These are phyloP conservation scores for Diospyros kaki DNA, from an alignment of 148 eudicot species.

Conservation along the genomic window DNA sequence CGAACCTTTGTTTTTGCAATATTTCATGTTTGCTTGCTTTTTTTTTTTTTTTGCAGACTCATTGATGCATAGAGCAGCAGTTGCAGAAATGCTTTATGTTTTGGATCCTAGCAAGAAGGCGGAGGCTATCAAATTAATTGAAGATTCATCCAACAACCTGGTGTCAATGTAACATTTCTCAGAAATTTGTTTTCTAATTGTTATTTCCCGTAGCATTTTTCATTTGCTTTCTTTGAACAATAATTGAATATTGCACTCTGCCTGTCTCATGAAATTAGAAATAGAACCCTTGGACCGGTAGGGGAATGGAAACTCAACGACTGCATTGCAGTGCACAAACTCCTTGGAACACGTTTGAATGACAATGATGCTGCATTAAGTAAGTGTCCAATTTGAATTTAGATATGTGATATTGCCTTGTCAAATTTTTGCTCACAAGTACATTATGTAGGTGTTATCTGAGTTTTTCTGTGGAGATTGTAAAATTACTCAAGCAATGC, in stretches of 20 bases:
- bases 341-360: slow-evolving; percentile 40
- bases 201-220: background rate
- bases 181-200: background rate
- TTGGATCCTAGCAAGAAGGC: slow-evolving; percentile 69
- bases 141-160: slow-evolving; percentile 53
- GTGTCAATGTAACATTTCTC: slow-evolving; percentile 41
- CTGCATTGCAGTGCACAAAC: slow-evolving; percentile 73
- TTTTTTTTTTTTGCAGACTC: slow-evolving; percentile 43
- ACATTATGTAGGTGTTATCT: background rate
- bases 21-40: slow-evolving; percentile 7
- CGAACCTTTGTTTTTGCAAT: background rate
- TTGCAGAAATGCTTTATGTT: slow-evolving; percentile 76
- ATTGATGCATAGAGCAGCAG: slow-evolving; percentile 90
- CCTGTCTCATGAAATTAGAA: slow-evolving; percentile 30
- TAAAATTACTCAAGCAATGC: too few species aligned
- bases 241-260: background rate
- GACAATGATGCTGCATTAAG: slow-evolving; percentile 76
- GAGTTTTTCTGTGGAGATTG: background rate
- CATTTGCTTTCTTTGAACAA: background rate
- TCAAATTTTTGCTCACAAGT: background rate
- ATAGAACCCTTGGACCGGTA: slow-evolving; percentile 51
- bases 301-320: slow-evolving; percentile 69
- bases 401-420: background rate
- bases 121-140: slow-evolving; percentile 70
- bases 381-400: slow-evolving; percentile 30